Base-by-base conservation (phyloP, 2,329 filamentous ascomycete genomes). In the Fusarium burgessii region DNA sequence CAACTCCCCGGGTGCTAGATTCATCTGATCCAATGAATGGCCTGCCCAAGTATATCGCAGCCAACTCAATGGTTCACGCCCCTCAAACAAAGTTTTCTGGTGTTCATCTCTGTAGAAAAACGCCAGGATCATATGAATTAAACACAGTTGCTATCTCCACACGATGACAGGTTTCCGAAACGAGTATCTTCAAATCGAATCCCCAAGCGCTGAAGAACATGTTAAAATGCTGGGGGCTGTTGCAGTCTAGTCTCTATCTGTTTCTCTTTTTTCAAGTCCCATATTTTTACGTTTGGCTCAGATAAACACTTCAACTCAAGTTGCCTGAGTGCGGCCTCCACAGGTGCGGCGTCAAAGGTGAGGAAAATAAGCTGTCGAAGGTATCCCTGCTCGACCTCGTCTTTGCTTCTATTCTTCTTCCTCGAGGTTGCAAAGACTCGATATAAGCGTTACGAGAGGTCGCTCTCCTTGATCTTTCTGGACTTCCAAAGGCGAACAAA, bases 1-100 rank as follows among this genome's bases (percentile, higher is more conserved):
- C 17, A 14, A 11, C n/a, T 47, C 40, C 15, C 68, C 65, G 7
- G 62, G 71, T 3, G 58, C 61, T 32, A 70, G 25, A 23, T 71
- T 71, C n/a, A 46, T 51, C 49, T 70, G 68, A 50, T 74, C 71
- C 32, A 74, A 45, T 12, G 68, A 45, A 33, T 70, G 45, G 10
- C 70, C 71, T 29, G 70, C 71, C 71, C 71, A 74, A 13, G 71
- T 74, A 23, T 59, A 71, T 12, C 50, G 54, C 29, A 70, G 46
- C 71, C 71, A 74, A 14, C 29, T 25, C 35, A 74, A 45, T 14
- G 61, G 35, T 20, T 20, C 18, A 13, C 54, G 42, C 7, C 33
- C 41, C 17, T 46, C 52, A 49, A 73, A 70, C 12, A 47, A 60
- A 29, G 12, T 35, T 6, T 29, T 52, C 40, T 73, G 65, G 9